Percentiles rank a stretch among this genome's conserved stretches.
Conservation (phyloP, 2,329 filamentous ascomycete genomes). For the Neodidymelliopsis sp. region DNA sequence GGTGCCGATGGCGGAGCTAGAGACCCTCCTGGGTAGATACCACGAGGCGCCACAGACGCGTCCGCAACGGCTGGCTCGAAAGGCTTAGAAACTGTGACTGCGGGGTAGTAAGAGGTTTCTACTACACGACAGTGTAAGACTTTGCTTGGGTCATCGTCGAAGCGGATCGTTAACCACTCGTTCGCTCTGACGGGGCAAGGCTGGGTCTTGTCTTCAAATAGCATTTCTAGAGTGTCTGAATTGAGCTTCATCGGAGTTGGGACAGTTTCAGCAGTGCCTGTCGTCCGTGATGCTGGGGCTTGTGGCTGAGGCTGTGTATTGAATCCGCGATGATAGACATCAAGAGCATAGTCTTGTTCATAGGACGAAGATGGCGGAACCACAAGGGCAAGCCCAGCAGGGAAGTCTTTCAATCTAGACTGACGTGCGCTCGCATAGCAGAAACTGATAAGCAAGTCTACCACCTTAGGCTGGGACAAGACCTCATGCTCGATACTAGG, state of each 20-base stretch:
- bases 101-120: slow-evolving; percentile 55
- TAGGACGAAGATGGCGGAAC: slow-evolving; percentile 53
- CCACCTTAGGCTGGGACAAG: slow-evolving; percentile 76
- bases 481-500: slow-evolving; percentile 88
- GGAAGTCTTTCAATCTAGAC: slow-evolving; percentile 60
- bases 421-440: slow-evolving; percentile 69
- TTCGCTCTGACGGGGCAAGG: slow-evolving; percentile 53
- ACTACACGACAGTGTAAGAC: slow-evolving; percentile 60
- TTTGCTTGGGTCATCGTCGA: slow-evolving; percentile 19
- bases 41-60: background rate
- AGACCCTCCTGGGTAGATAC: background rate
- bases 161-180: slow-evolving; percentile 61
- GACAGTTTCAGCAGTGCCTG: background rate
- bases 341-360: slow-evolving; percentile 22
- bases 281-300: background rate
- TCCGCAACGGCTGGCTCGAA: slow-evolving; percentile 21
- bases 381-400: slow-evolving; percentile 62
- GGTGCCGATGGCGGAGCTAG: background rate
- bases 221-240: slow-evolving; percentile 50
- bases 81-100: slow-evolving; percentile 46
- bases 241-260: slow-evolving; percentile 42
- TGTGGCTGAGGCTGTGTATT: background rate
- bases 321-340: background rate
- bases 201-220: slow-evolving; percentile 46
- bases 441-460: slow-evolving; percentile 84